A percentile compares a stretch with the other conserved stretches of the same genome.
phyloP scores from a whole-genome alignment of 495 filamentous ascomycete species.

The Mytilinidion resinicola region DNA sequence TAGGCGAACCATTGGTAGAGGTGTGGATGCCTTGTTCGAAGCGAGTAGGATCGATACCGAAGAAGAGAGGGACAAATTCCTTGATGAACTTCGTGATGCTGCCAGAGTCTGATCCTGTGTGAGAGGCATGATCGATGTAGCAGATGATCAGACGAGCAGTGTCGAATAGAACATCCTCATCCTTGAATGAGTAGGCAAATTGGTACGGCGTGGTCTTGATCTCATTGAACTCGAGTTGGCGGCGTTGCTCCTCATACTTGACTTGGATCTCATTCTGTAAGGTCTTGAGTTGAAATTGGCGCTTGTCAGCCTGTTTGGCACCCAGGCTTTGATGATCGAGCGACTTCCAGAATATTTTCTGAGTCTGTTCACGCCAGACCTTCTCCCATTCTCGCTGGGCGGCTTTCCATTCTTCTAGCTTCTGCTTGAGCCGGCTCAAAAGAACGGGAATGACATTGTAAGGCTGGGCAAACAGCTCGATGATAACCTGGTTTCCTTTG shows the following conservation, averaged over 20 bases:
- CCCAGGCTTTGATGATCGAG: constrained; percentile 92
- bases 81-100: constrained; percentile 71
- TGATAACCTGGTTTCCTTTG: constrained; percentile 72
- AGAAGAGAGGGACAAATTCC: constrained; percentile 83
- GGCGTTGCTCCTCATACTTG: constrained; percentile 78
- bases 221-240: constrained; percentile 53
- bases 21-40: constrained; percentile 73
- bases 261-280: constrained; percentile 78
- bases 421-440: constrained; percentile 79
- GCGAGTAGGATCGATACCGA: constrained; percentile 68
- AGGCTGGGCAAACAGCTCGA: constrained; percentile 73
- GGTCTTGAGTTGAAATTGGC: constrained; percentile 77
- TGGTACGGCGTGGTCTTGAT: constrained; percentile 60
- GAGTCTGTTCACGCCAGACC: constrained; percentile 92
- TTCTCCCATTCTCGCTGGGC: constrained; percentile 98
- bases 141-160: constrained; percentile 72
- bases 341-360: constrained; percentile 86
- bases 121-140: constrained; percentile 59
- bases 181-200: constrained; percentile 63
- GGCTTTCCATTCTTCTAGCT: constrained; percentile 94
- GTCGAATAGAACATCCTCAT: constrained; percentile 74
- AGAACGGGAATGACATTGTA: constrained; percentile 80
- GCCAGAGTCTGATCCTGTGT: constrained; percentile 64
- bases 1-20: constrained; percentile 53
- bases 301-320: constrained; percentile 78